Base-by-base conservation (phyloP, 371 early-diverging fungal species). In the Rhizomucor pusillus region DNA sequence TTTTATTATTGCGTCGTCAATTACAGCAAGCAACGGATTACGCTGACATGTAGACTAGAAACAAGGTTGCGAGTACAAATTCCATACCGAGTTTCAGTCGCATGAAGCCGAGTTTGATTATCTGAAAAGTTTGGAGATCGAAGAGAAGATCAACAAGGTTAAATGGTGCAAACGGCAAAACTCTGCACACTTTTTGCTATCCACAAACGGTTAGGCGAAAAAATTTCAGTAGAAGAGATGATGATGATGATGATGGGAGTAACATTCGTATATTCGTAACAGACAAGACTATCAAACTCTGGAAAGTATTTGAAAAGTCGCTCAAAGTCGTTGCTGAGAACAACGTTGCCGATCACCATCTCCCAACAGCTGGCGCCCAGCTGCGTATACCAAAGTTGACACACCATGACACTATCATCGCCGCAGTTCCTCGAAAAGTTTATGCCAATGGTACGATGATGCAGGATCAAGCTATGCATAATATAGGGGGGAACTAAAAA, bases 21-120 rank as follows among this genome's bases (percentile, higher is more conserved):
- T 23, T 23, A n/a, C 1, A 25, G 5, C 2, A 56, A 19, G 48
- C 48, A n/a, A 10, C 14, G 18, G 12, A 12, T 43, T 20, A 44
- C n/a, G n/a, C n/a, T n/a, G 14, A 16, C 29, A 41, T 1, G 44
- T 7, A 4, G 43, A 43, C 36, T 54, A 93, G 93, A 94, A 94
- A 79, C 89, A 90, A 62, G 85, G 86, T 7, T 94, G 93, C 79
- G 95, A 94, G 71, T 95, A 94, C 80, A 86, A 88, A 60, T 94
- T 95, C 59, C 90, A 87, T 63, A 92, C 94, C 50, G 94, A 94
- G 69, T 94, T 94, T 62, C 93, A 94, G 69, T 93, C 93, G 43
- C 97, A 96, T 75, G 91, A 93, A 77, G 89, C 94, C 18, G 94
- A 94, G 71, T 97, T 98, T 62, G 98, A 98, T 73, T 95, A 94